Percentiles rank a stretch among this genome's conserved stretches.
Evolutionary conservation across 305 asterid species (phyloP).

Genomic region (Fraxinus angustifolia): DNA sequence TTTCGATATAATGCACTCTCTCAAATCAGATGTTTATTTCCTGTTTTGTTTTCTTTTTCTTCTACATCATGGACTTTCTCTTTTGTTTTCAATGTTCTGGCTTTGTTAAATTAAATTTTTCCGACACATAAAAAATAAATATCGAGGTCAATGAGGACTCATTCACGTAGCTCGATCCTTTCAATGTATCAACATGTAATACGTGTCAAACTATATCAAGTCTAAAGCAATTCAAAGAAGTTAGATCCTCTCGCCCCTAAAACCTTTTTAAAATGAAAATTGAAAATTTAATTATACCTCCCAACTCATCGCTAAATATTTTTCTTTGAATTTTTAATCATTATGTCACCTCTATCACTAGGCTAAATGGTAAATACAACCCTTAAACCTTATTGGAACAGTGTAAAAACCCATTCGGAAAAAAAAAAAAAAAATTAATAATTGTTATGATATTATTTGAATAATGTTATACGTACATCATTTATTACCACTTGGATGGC

Average conservation of each 20-base stretch:
- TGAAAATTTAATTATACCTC: background rate
- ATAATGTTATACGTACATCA: no score
- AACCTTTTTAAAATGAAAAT: background rate
- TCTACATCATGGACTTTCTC: background rate
- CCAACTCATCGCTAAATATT: background rate
- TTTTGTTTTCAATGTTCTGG: background rate
- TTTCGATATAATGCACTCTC: background rate
- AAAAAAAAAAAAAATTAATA: no score
- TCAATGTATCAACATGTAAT: background rate
- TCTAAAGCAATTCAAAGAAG: no score
- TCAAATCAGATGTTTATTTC: background rate
- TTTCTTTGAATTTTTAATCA: background rate
- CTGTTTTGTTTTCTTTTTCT: background rate
- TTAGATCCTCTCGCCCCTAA: no score
- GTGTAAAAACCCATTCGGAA: background rate
- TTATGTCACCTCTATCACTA: background rate
- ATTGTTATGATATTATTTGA: background rate
- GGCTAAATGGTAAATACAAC: background rate
- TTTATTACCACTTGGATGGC: no score
- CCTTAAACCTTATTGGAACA: background rate
- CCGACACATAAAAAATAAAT: background rate
- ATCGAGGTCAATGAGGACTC: background rate
- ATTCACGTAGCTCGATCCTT: background rate
- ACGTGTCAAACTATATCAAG: background rate
- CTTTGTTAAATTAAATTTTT: background rate